Evolutionary conservation across 805 yeast genomes (phyloP), one percentile per base, ranked within the genome.

Genomic region (Debaryomyces hansenii): DNA sequence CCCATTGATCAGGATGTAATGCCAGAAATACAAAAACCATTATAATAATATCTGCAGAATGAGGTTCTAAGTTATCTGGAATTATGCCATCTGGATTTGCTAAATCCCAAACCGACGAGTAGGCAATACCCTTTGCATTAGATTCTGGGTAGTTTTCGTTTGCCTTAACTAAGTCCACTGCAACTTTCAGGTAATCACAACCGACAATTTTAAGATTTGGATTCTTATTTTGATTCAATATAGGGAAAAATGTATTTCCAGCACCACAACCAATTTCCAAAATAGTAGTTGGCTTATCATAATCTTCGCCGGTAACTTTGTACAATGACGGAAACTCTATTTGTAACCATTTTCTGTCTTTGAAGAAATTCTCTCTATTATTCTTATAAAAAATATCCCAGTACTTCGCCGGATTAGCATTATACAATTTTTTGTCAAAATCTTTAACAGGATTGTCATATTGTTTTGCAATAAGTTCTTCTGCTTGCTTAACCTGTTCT

Each of bases 241-340:
- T 84, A 4, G 99, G 99, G 64, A 86, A 94, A 73, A 94, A 79
- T 0, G 99, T 94, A 65, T 94, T 94, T 9, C 99, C 99, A 4
- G 97, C 98, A 46, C 99, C 99, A 69, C 99, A 94, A 3, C 99
- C 99, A 40, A 94, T 85, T 66, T 94, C 99, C 45, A 94, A 75
- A 29, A 94, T 85, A 3, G 84, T 82, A 18, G 77, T 76, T 4
- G 85, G 80, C n/a, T 90, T 86, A 5, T 84, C 75, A 53, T 84
- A 86, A 20, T 79, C 77, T 51, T 82, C 80, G 14, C 55, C 56
- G 3, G 96, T 89, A 5, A 89, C 86, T 50, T 84, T 85, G 60
- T 86, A 92, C 31, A 94, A 67, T 11, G 80, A 70, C 1, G 99
- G 99, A 53, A 94, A 94, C 69, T 94, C 99, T 40, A 92, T 85